A percentile compares a stretch with the other conserved stretches of the same genome.
Conservation (phyloP, 202 grass and related monocot species). For the Hordeum pubiflorum region DNA sequence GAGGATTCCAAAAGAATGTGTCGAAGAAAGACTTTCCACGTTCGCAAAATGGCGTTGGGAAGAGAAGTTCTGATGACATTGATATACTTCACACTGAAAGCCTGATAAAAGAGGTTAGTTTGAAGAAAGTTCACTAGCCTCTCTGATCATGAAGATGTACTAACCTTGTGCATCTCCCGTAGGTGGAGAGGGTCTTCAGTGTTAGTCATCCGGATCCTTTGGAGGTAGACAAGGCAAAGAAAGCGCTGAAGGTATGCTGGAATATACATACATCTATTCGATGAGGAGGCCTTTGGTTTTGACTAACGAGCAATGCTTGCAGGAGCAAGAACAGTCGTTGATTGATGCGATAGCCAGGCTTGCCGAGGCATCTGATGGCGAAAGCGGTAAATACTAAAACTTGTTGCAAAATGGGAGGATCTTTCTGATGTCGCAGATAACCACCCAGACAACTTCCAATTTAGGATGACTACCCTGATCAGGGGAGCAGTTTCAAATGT, state of each 20-base stretch:
- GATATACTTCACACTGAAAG: slow-evolving; percentile 83
- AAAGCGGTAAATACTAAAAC: slow-evolving; percentile 75
- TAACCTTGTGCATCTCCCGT: not conserved
- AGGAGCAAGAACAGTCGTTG: slow-evolving; percentile 89
- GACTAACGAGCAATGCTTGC: slow-evolving; percentile 13
- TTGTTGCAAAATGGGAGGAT: slow-evolving; percentile 11
- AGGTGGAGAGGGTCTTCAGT: slow-evolving; percentile 86
- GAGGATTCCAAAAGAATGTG: slow-evolving; percentile 51
- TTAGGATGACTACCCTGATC: not conserved
- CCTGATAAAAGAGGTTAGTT: slow-evolving; percentile 75
- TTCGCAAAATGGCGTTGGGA: slow-evolving; percentile 76
- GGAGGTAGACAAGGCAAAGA: slow-evolving; percentile 89
- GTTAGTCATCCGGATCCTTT: slow-evolving; percentile 56
- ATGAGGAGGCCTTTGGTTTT: not conserved
- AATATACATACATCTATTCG: not conserved
- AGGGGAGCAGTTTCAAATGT: not conserved
- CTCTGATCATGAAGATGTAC: not conserved
- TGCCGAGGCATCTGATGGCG: slow-evolving; percentile 78
- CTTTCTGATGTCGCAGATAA: slow-evolving; percentile 14
- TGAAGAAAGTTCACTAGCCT: slow-evolving; percentile 1
- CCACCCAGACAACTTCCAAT: not conserved
- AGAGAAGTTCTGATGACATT: slow-evolving; percentile 66
- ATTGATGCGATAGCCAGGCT: slow-evolving; percentile 76
- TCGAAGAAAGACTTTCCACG: slow-evolving; percentile 55
- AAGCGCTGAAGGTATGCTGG: slow-evolving; percentile 58